Percentiles rank a stretch among this genome's conserved stretches.
Conservation (phyloP, 2,329 filamentous ascomycete species). For the Penicillium oxalicum region DNA sequence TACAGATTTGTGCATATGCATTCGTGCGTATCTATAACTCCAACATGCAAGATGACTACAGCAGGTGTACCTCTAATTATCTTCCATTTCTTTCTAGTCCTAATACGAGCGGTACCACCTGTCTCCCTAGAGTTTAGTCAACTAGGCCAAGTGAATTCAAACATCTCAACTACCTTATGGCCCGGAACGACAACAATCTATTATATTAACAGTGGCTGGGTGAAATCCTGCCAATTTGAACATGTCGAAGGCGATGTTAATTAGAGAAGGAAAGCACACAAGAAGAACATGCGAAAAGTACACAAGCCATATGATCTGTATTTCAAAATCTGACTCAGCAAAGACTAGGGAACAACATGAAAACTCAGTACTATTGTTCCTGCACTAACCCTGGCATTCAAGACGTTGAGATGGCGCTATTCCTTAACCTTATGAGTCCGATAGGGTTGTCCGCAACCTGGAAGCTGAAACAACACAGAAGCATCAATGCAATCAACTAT, state of each 20-base stretch:
- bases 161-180: neutral
- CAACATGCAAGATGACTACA: neutral
- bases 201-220: constrained; percentile 1
- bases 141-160: neutral
- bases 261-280: neutral
- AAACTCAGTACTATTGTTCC: neutral
- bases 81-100: neutral
- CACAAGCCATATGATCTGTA: neutral
- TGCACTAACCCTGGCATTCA: neutral
- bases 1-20: neutral
- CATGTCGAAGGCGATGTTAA: constrained; percentile 2
- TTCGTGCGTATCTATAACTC: neutral
- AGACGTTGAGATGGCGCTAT: neutral
- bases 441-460: neutral
- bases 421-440: neutral
- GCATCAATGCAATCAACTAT: neutral
- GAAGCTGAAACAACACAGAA: neutral
- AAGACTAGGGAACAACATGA: neutral
- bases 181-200: neutral
- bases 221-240: neutral
- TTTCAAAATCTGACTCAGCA: neutral
- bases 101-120: neutral
- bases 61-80: neutral
- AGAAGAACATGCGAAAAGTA: neutral
- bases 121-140: neutral